Percentiles rank a stretch among this genome's conserved stretches.
phyloP scores from a whole-genome alignment of 371 early-diverging fungal species.

The Lichtheimia ornata region DNA sequence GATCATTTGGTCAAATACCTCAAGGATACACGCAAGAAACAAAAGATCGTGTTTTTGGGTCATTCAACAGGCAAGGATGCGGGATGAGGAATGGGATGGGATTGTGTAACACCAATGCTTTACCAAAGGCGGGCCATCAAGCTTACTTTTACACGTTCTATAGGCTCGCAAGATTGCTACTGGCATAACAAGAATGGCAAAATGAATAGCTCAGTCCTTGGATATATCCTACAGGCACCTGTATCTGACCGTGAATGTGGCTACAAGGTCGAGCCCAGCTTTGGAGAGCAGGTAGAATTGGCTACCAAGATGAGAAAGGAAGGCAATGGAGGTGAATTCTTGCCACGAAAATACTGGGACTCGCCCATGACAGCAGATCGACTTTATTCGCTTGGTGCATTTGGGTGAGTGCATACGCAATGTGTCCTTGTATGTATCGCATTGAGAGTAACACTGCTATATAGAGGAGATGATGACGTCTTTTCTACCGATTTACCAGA shows the following conservation, averaged over 20 bases:
- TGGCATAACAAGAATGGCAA: constrained; percentile 43
- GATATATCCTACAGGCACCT: constrained; percentile 55
- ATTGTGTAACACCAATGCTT: not conserved
- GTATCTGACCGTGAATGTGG: constrained; percentile 55
- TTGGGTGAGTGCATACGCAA: constrained; percentile 28
- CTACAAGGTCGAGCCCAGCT: constrained; percentile 21
- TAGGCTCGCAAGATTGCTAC: constrained; percentile 55
- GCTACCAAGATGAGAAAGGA: constrained; percentile 38
- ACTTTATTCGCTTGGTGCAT: constrained; percentile 42
- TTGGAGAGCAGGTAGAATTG: constrained; percentile 24
- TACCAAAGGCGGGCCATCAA: not conserved
- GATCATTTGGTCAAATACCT: constrained; percentile 43
- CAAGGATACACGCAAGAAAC: constrained; percentile 32
- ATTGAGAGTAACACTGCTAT: not conserved
- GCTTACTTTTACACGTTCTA: not conserved
- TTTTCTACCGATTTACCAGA: constrained; percentile 56
- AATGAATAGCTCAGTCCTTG: constrained; percentile 27
- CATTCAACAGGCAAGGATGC: constrained; percentile 49
- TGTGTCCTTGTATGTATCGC: not conserved
- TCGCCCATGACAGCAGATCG: constrained; percentile 52
- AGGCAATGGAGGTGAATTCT: constrained; percentile 40
- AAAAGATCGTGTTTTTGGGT: constrained; percentile 47
- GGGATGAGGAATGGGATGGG: not conserved
- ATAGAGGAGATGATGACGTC: constrained; percentile 60
- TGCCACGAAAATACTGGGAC: constrained; percentile 36